Conservation (phyloP, 805 yeast genomes). For the Candida caryicola region DNA sequence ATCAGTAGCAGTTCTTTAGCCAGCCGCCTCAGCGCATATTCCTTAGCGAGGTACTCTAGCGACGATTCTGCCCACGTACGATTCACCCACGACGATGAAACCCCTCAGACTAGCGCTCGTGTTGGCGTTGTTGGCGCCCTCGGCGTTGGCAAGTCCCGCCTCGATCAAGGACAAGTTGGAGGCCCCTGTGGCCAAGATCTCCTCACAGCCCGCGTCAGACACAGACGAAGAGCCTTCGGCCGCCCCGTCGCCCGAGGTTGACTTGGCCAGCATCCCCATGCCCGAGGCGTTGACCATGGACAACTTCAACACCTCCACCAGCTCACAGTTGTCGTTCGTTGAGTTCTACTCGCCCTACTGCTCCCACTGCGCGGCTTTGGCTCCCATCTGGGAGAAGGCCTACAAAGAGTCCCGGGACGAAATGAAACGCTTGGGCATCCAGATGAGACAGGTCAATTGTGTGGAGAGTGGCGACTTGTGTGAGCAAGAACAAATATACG, state of each 20-base stretch:
- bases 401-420: constrained; percentile 49
- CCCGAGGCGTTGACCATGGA: constrained; percentile 53
- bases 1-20: too few relatives aligned
- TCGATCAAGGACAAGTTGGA: background rate
- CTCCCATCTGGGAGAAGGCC: constrained; percentile 79
- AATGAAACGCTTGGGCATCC: constrained; percentile 42
- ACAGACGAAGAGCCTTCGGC: background rate
- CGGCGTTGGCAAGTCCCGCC: background rate
- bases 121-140: background rate
- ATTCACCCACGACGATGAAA: background rate
- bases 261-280: constrained; percentile 12
- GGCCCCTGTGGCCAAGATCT: background rate
- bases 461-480: constrained; percentile 85
- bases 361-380: constrained; percentile 71
- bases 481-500: constrained; percentile 54
- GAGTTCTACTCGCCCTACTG: constrained; percentile 93
- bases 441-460: constrained; percentile 81
- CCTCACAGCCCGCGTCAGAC: background rate
- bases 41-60: too few relatives aligned
- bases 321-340: constrained; percentile 63
- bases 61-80: too few relatives aligned
- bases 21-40: too few relatives aligned
- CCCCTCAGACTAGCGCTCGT: background rate
- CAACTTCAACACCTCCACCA: constrained; percentile 49
- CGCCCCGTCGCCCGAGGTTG: background rate